Evolutionary conservation across 75 land plant genomes (phyloP).

Genomic region (Sequoia sempervirens): DNA sequence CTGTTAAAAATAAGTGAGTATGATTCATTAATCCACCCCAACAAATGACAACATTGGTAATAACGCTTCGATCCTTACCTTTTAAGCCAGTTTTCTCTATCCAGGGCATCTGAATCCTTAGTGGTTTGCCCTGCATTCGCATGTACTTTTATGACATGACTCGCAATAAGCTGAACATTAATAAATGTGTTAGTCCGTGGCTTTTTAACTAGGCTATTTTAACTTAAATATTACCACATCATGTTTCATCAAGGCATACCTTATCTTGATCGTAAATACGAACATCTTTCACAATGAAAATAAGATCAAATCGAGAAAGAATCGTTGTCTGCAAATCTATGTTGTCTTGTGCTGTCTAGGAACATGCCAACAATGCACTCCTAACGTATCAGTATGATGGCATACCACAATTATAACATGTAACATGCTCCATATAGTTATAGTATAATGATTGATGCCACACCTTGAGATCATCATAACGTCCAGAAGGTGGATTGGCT

Average conservation of each 20-base stretch:
- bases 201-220: not conserved
- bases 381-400: not conserved
- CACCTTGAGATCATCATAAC: slow-evolving; percentile 98
- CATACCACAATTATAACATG: not conserved
- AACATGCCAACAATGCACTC: not conserved
- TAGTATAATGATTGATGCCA: not conserved
- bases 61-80: slow-evolving; percentile 31
- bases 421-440: not conserved
- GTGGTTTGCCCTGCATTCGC: slow-evolving; percentile 65
- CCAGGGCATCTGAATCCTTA: slow-evolving; percentile 38
- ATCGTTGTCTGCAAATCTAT: slow-evolving; percentile 98
- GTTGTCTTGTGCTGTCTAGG: slow-evolving; percentile 96
- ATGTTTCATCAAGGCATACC: slow-evolving; percentile 38
- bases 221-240: not conserved
- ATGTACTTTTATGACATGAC: slow-evolving; percentile 92
- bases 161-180: slow-evolving; percentile 70
- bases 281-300: slow-evolving; percentile 94
- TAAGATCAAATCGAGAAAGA: slow-evolving; percentile 95
- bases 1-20: slow-evolving; percentile 22
- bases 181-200: not conserved
- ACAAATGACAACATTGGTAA: not conserved
- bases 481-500: slow-evolving; percentile 99
- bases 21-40: not conserved
- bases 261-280: slow-evolving; percentile 80
- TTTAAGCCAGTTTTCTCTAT: slow-evolving; percentile 93